A percentile compares a stretch with the other conserved stretches of the same genome.
Conservation (phyloP, 1,284 basidiomycete species). For the Pseudozyma flocculosa region DNA sequence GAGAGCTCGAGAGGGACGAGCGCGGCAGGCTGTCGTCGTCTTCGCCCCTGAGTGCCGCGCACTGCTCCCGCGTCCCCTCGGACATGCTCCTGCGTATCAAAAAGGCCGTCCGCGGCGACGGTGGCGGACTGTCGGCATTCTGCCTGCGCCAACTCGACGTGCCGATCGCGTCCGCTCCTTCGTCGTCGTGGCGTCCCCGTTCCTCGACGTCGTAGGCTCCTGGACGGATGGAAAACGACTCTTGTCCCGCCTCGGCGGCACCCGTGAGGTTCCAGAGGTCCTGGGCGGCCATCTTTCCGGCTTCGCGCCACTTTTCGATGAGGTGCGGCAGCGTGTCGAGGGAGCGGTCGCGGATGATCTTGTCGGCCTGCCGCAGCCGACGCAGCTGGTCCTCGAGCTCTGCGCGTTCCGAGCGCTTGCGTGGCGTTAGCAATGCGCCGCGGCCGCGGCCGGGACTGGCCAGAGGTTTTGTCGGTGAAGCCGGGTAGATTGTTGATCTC, state of each 20-base stretch:
- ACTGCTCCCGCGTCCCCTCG: conserved; percentile 4
- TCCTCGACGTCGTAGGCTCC: background rate
- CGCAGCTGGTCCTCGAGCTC: conserved; percentile 19
- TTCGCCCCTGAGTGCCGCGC: background rate
- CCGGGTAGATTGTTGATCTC: too few relatives aligned
- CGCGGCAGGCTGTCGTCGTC: background rate
- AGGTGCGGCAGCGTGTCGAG: conserved; percentile 15
- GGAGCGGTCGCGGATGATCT: conserved; percentile 15
- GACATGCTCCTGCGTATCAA: conserved; percentile 10
- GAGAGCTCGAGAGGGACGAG: too few relatives aligned
- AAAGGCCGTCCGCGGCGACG: conserved; percentile 17
- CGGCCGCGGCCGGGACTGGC: background rate
- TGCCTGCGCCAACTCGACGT: too few relatives aligned
- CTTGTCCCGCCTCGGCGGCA: conserved; percentile 6
- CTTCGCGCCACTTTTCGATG: conserved; percentile 25
- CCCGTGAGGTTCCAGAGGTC: conserved; percentile 32
- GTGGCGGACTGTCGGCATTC: conserved; percentile 1
- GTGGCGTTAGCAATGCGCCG: background rate
- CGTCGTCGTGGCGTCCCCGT: too few relatives aligned
- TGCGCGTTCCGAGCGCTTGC: conserved; percentile 7
- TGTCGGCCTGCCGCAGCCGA: conserved; percentile 23
- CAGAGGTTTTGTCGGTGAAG: too few relatives aligned
- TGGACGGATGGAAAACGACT: background rate
- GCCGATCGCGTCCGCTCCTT: too few relatives aligned
- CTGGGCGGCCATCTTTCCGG: conserved; percentile 22